Evolutionary conservation across 2,329 filamentous ascomycete species (phyloP).

Genomic region (Pseudogymnoascus sp.): DNA sequence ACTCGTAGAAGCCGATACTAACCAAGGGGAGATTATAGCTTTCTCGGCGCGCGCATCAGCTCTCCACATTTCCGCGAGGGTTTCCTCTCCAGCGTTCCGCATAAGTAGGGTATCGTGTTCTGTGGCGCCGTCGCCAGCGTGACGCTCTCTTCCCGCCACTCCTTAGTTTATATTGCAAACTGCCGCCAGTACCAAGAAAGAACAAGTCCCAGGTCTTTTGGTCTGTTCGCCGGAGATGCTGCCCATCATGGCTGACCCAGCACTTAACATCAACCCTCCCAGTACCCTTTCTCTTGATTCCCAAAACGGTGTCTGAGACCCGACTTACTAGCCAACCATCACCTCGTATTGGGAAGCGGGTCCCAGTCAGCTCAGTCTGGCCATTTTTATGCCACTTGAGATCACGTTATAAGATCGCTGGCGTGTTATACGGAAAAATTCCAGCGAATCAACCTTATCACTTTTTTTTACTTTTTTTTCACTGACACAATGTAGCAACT

Average conservation of each 20-base stretch:
- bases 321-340: background rate
- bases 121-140: background rate
- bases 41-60: background rate
- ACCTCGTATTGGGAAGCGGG: background rate
- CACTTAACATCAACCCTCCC: background rate
- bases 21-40: background rate
- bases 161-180: background rate
- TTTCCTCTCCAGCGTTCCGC: background rate
- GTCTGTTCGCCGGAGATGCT: background rate
- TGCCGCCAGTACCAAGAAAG: background rate
- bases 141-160: background rate
- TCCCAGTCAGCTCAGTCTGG: background rate
- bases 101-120: background rate
- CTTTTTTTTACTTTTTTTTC: background rate
- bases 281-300: background rate
- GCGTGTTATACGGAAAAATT: background rate
- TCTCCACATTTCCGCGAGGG: background rate
- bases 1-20: background rate
- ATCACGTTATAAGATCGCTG: background rate
- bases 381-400: background rate
- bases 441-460: background rate
- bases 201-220: conserved; percentile 1
- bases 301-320: background rate
- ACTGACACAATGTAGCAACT: background rate
- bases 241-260: background rate